Percentiles rank a stretch among this genome's conserved stretches.
Conservation (phyloP, 2,329 filamentous ascomycete species). For the Diaporthe vaccinii region DNA sequence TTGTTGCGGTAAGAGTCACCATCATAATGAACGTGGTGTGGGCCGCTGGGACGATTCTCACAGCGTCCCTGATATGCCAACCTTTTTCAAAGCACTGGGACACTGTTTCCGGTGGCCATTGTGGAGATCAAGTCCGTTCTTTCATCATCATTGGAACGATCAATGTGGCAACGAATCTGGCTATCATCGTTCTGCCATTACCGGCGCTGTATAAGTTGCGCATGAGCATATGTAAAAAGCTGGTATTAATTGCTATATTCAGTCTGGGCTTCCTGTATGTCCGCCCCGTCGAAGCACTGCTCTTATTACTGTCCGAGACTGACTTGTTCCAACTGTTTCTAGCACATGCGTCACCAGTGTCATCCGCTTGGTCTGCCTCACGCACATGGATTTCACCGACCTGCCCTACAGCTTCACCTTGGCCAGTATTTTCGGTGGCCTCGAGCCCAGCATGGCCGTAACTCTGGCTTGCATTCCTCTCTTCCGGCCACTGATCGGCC, state of each 20-base stretch:
- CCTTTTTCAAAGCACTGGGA: conserved; percentile 12
- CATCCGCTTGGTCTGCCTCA: conserved; percentile 15
- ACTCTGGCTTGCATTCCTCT: conserved; percentile 17
- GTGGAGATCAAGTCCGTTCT: not conserved
- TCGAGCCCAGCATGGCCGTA: conserved; percentile 8
- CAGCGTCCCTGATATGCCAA: not conserved
- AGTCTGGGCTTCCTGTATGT: conserved; percentile 24
- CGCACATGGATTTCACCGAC: not conserved
- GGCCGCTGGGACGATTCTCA: not conserved
- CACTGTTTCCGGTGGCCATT: not conserved
- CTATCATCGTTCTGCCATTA: conserved; percentile 24
- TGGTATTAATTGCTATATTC: not conserved
- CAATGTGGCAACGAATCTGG: conserved; percentile 29
- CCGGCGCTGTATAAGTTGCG: conserved; percentile 29
- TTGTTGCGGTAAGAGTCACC: not conserved
- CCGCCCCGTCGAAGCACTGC: not conserved
- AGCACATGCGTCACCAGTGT: conserved; percentile 4
- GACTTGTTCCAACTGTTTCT: not conserved
- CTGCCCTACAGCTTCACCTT: not conserved
- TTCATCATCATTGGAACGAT: conserved; percentile 24
- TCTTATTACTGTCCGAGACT: not conserved
- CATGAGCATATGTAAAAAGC: not conserved
- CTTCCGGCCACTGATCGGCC: not conserved
- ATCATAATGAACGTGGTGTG: not conserved
- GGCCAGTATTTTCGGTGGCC: not conserved